Evolutionary conservation across 352 stramenopile genomes (phyloP).

Genomic region (Phytophthora lateralis): DNA sequence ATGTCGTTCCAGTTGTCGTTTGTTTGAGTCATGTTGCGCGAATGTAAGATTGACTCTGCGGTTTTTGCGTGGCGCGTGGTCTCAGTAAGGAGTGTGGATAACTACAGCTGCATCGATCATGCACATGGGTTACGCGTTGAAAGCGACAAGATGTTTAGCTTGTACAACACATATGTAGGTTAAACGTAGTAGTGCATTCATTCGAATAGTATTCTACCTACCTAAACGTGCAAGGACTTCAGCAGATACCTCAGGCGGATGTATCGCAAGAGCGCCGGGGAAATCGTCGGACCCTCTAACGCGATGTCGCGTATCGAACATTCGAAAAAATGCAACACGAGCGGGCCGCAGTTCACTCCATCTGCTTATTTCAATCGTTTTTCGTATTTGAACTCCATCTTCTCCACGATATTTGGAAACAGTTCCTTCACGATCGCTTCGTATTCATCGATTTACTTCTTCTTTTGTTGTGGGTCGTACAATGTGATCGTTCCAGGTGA

Average conservation of each 20-base stretch:
- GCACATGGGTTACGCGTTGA: too few species aligned
- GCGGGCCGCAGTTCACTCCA: not conserved
- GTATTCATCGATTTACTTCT: not conserved
- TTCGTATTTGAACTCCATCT: not conserved
- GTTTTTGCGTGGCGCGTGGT: not conserved
- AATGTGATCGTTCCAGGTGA: constrained; percentile 1
- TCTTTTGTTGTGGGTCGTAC: not conserved
- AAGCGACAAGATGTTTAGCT: not conserved
- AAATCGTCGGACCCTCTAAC: not conserved
- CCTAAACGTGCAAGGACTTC: not conserved
- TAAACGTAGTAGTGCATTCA: not conserved
- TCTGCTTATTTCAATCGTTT: not conserved
- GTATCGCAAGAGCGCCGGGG: not conserved
- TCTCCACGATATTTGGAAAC: not conserved
- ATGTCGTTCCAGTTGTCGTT: not conserved
- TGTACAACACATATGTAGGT: too few species aligned
- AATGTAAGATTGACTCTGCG: not conserved
- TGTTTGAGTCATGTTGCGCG: not conserved
- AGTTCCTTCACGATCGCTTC: not conserved
- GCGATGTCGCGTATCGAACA: not conserved
- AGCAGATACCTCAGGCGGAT: not conserved
- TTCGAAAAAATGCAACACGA: not conserved
- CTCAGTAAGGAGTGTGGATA: not conserved
- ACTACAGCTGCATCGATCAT: too few species aligned
- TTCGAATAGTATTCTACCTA: not conserved